phyloP scores from a whole-genome alignment of 768 basidiomycete species.

The Termitomyces sp. region DNA sequence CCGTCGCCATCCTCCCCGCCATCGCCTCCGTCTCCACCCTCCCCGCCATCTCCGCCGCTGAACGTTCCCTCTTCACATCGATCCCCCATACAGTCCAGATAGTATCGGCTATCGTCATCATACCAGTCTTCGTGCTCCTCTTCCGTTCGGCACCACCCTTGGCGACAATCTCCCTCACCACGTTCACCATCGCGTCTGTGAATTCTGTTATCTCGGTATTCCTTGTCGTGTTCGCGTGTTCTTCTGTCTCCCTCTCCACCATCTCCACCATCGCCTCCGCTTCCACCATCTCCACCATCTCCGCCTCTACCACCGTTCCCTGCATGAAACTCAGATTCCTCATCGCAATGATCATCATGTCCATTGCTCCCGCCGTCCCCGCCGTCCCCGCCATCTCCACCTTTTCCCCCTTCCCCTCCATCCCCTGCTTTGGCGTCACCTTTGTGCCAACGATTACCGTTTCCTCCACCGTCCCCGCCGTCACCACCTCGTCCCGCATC shows the following conservation, averaged over 20 bases:
- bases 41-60: not conserved
- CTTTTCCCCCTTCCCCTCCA: not conserved
- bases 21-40: not conserved
- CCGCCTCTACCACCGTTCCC: constrained; percentile 6
- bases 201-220: not conserved
- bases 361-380: not conserved
- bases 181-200: not conserved
- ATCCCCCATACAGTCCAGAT: not conserved
- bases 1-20: not conserved
- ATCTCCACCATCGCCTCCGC: not conserved
- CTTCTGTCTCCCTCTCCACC: not conserved
- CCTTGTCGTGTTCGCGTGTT: not conserved
- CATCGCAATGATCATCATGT: not conserved
- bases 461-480: constrained; percentile 4
- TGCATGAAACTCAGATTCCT: not conserved
- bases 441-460: not conserved
- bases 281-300: constrained; percentile 1
- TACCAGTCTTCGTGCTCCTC: not conserved
- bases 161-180: not conserved
- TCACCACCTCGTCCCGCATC: constrained; percentile 6
- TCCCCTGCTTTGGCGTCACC: constrained; percentile 1
- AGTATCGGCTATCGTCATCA: not conserved
- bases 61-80: not conserved
- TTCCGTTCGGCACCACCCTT: not conserved
- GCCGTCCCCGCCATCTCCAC: not conserved